Evolutionary conservation across 371 early-diverging fungal genomes (phyloP).

Genomic region (Lichtheimia hyalospora): DNA sequence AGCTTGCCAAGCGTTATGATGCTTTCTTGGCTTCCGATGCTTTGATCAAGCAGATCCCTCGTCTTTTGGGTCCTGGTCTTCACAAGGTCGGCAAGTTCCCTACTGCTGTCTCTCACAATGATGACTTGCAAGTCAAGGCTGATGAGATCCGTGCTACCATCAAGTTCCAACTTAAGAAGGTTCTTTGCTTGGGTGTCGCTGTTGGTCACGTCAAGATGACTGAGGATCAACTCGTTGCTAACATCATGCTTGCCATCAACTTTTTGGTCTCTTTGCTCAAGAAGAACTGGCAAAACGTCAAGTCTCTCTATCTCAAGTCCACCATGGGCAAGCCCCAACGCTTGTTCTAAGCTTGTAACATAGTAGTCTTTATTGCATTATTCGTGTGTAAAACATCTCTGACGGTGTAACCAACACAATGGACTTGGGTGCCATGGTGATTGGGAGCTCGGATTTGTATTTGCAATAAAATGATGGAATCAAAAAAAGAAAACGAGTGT

Average conservation of each 20-base stretch:
- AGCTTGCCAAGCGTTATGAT: slow-evolving; percentile 92
- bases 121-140: slow-evolving; percentile 89
- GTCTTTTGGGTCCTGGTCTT: slow-evolving; percentile 97
- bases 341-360: slow-evolving; percentile 66
- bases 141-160: slow-evolving; percentile 96
- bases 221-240: slow-evolving; percentile 93
- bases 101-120: slow-evolving; percentile 93
- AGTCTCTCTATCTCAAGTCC: slow-evolving; percentile 97
- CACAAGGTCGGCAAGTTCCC: slow-evolving; percentile 98
- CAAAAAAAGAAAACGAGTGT: neutral
- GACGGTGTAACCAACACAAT: slow-evolving; percentile 16
- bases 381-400: slow-evolving; percentile 13
- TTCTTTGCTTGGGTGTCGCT: slow-evolving; percentile 96
- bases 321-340: slow-evolving; percentile 95
- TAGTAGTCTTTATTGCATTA: slow-evolving; percentile 5
- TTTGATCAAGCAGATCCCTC: slow-evolving; percentile 98
- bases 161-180: slow-evolving; percentile 99
- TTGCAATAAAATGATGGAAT: slow-evolving; percentile 6
- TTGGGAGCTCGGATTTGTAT: slow-evolving; percentile 11
- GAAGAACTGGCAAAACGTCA: slow-evolving; percentile 99
- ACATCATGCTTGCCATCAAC: slow-evolving; percentile 98
- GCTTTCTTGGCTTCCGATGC: slow-evolving; percentile 98
- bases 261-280: slow-evolving; percentile 97
- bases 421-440: slow-evolving; percentile 11
- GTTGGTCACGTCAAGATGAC: slow-evolving; percentile 97